A percentile compares a stretch with the other conserved stretches of the same genome.
Conservation (phyloP, 805 yeast species). For the Metschnikowia lachancei region DNA sequence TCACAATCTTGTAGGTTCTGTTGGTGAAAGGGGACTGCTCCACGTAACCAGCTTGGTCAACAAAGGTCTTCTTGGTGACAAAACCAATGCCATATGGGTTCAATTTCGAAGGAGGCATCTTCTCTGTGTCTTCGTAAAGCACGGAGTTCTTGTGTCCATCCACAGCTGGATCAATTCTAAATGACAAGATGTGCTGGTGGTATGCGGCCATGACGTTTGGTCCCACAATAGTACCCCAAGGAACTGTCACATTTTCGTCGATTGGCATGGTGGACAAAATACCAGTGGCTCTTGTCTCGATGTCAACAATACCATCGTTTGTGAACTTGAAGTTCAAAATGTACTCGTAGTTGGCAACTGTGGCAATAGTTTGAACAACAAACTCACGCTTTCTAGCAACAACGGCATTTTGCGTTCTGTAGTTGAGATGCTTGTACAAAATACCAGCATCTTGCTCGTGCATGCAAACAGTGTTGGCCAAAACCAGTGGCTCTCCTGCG, state of each 20-base stretch:
- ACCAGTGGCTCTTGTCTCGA: conserved; percentile 84
- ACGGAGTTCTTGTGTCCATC: conserved; percentile 80
- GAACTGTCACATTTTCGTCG: conserved; percentile 62
- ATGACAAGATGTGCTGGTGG: conserved; percentile 78
- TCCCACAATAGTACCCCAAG: conserved; percentile 74
- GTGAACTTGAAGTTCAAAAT: conserved; percentile 68
- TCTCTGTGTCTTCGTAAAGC: conserved; percentile 64
- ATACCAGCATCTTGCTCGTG: conserved; percentile 80
- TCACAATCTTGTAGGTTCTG: conserved; percentile 72
- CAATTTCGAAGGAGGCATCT: conserved; percentile 51
- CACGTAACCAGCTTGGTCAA: conserved; percentile 68
- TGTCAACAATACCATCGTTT: conserved; percentile 73
- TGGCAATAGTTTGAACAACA: conserved; percentile 75
- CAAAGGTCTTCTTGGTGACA: conserved; percentile 55
- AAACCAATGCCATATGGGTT: conserved; percentile 74
- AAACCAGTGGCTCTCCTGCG: conserved; percentile 58
- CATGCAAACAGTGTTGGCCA: conserved; percentile 73
- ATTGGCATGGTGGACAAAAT: conserved; percentile 81
- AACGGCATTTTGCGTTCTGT: conserved; percentile 67
- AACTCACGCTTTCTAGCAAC: conserved; percentile 77
- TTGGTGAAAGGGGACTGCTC: conserved; percentile 75
- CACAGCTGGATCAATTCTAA: conserved; percentile 78
- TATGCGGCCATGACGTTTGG: conserved; percentile 81
- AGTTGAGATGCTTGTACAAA: conserved; percentile 75
- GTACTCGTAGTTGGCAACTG: conserved; percentile 84